Base-by-base conservation (phyloP, 345 rosid genomes). In the Psidium guajava region DNA sequence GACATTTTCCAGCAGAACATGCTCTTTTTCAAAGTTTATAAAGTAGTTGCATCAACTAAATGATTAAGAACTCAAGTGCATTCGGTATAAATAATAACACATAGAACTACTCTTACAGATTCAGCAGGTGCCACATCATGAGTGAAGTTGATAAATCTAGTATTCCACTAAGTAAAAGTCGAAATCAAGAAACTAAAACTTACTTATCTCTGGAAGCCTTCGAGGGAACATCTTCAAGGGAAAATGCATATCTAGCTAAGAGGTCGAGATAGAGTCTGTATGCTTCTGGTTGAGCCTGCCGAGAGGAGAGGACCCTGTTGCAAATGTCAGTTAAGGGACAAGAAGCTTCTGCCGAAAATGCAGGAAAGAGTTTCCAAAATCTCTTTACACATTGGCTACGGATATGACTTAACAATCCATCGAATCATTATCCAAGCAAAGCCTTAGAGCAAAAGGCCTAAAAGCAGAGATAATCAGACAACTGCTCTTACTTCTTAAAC, bases 191-290 rank as follows among this genome's bases (percentile, higher is more conserved):
- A 51, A 54, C 61, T 27, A 28, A 44, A 42, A 84, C 90, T 80
- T 83, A 93, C 95, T 86, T 88, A 16, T 82, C 84, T 87, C 86
- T 88, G 82, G 84, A 80, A 84, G 89, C 80, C 58, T 90, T 87
- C 32, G 89, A 44, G 40, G 83, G 54, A 25, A 83, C 50, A 1
- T 82, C 50, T 73, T 87, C 88, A 84, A 90, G 84, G 2, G 91
- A 88, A 58, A 93, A 87, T n/a, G 90, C 88, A 80, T 87, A 90
- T 52, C 89, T 90, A 56, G 86, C 52, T 13, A 93, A 64, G 81
- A 92, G 93, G 64, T 93, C 91, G 40, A 93, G 94, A 80, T 85
- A 93, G 59, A 92, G 90, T 57, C 94, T 86, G 82, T 85, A 91
- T 5, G 94, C 92, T 87, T 91, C 92, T 4, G 96, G 96, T 36